Percentiles rank a stretch among this genome's conserved stretches.
Evolutionary conservation across 2,329 filamentous ascomycete species (phyloP).

Genomic region (Colletotrichum liaoningense): DNA sequence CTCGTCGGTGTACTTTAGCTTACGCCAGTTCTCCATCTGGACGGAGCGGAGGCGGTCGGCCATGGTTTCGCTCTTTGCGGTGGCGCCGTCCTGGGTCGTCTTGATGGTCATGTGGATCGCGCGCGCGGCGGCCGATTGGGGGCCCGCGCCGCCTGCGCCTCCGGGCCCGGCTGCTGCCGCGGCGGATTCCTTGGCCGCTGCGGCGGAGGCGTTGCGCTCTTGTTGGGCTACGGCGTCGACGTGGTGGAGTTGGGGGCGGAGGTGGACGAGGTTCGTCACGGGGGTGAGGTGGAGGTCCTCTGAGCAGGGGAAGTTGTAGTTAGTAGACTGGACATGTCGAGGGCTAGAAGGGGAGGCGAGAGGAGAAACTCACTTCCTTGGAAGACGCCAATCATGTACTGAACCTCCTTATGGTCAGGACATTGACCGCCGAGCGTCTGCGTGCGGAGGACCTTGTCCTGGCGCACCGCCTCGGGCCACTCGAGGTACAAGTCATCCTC

Average conservation of each 20-base stretch:
- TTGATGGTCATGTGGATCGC: slow-evolving; percentile 91
- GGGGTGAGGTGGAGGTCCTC: slow-evolving; percentile 89
- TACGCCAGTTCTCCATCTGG: slow-evolving; percentile 85
- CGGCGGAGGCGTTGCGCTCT: slow-evolving; percentile 62
- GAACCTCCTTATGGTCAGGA: slow-evolving; percentile 74
- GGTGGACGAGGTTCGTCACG: slow-evolving; percentile 84
- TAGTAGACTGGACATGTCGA: neutral
- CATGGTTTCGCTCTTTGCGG: slow-evolving; percentile 76
- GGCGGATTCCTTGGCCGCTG: slow-evolving; percentile 49
- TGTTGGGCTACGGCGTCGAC: slow-evolving; percentile 86
- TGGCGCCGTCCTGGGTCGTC: slow-evolving; percentile 75
- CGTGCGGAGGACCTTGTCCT: slow-evolving; percentile 78
- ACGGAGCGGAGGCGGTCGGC: slow-evolving; percentile 80
- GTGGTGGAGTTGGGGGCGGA: slow-evolving; percentile 93
- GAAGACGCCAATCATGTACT: slow-evolving; percentile 96
- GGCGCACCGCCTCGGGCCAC: slow-evolving; percentile 75
- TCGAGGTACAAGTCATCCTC: slow-evolving; percentile 63
- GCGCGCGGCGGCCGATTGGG: slow-evolving; percentile 67
- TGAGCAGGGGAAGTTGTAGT: slow-evolving; percentile 45
- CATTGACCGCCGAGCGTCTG: slow-evolving; percentile 91
- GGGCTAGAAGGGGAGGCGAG: neutral
- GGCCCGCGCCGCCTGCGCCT: slow-evolving; percentile 49
- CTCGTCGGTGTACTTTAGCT: slow-evolving; percentile 84
- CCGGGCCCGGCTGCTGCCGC: slow-evolving; percentile 48
- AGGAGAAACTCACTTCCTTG: slow-evolving; percentile 70